phyloP scores from a whole-genome alignment of 1,139 yeast genomes.

The Magnusiomyces sp. region DNA sequence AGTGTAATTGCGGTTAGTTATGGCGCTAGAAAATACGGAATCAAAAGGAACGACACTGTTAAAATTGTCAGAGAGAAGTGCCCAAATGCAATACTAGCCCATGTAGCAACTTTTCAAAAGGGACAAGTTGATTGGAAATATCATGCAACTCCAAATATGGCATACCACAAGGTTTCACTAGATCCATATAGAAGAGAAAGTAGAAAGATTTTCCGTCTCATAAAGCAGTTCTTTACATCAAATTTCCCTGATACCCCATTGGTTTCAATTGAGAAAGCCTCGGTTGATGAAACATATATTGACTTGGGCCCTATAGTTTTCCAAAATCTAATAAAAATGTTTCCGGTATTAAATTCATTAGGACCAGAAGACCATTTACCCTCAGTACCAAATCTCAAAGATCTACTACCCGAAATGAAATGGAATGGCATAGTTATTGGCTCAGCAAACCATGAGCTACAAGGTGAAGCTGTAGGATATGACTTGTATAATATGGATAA shows the following conservation, averaged over 20 bases:
- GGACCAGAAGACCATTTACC: conserved; percentile 38
- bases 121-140: conserved; percentile 85
- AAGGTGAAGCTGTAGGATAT: conserved; percentile 19
- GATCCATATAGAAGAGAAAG: conserved; percentile 90
- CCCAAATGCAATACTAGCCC: conserved; percentile 67
- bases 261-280: conserved; percentile 68
- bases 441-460: conserved; percentile 18
- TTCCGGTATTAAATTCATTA: conserved; percentile 32
- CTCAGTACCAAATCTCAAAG: conserved; percentile 31
- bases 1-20: conserved; percentile 71
- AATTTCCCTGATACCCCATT: background rate
- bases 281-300: conserved; percentile 87
- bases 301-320: conserved; percentile 61
- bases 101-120: conserved; percentile 87
- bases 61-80: conserved; percentile 65
- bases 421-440: conserved; percentile 25
- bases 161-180: conserved; percentile 69
- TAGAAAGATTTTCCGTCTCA: conserved; percentile 61
- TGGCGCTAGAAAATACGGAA: conserved; percentile 80
- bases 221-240: conserved; percentile 33
- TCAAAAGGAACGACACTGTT: conserved; percentile 66
- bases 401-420: conserved; percentile 25
- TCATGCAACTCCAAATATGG: conserved; percentile 39
- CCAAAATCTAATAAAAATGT: conserved; percentile 28
- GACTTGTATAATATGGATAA: conserved; percentile 9